phyloP scores from a whole-genome alignment of 192 early-diverging fungal genomes.

The Lobosporangium transversale region DNA sequence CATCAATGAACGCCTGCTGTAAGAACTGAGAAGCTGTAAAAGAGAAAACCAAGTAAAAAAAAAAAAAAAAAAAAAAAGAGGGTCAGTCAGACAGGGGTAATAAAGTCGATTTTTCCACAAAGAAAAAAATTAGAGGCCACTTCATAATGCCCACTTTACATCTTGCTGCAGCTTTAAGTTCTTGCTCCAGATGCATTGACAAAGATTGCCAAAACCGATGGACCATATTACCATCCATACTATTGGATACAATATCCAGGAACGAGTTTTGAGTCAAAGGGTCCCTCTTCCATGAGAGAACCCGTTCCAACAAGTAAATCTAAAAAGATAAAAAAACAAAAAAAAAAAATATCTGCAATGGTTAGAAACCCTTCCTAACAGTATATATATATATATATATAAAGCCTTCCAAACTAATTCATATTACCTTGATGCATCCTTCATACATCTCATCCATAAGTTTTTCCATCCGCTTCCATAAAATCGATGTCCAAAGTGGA shows the following conservation, averaged over 20 bases:
- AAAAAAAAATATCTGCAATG: neutral
- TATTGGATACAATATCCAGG: conserved; percentile 60
- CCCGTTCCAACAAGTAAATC: conserved; percentile 64
- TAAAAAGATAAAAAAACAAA: conserved; percentile 10
- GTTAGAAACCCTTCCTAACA: no score
- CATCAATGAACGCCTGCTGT: conserved; percentile 62
- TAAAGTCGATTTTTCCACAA: no score
- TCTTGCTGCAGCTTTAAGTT: conserved; percentile 62
- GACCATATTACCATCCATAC: conserved; percentile 61
- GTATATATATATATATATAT: neutral
- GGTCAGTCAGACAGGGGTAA: no score
- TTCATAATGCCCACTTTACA: no score
- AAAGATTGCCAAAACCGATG: conserved; percentile 65
- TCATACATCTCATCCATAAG: conserved; percentile 63
- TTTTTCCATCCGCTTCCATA: conserved; percentile 65
- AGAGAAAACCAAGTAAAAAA: neutral
- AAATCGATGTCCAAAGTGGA: conserved; percentile 52
- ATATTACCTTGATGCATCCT: conserved; percentile 62
- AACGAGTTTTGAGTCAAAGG: conserved; percentile 59
- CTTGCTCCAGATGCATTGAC: conserved; percentile 63
- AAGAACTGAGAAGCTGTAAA: conserved; percentile 59
- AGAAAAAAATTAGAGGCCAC: no score
- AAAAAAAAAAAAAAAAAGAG: no score
- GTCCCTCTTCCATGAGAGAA: conserved; percentile 61
- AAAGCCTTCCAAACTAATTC: no score